Base-by-base conservation (phyloP, 805 yeast genomes). In the Sugiyamaella americana region DNA sequence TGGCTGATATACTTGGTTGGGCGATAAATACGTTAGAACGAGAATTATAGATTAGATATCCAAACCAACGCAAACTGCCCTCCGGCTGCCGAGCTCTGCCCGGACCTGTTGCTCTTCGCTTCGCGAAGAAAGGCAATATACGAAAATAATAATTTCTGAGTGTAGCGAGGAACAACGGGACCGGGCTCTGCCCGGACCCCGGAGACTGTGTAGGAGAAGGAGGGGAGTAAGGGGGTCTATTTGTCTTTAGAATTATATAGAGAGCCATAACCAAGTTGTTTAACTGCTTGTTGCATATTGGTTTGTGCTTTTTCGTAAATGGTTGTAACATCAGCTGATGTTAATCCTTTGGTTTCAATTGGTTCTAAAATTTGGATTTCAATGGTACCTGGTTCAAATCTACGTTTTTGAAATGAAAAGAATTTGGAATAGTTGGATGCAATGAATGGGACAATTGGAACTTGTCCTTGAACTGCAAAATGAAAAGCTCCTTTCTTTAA, bases 401-500 rank as follows among this genome's bases (percentile, higher is more conserved):
- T 73, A 50, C 75, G 75, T 37, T 72, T 66, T 52, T 74, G 75
- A 42, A 83, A 65, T 59, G 78, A 76, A 69, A 85, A 75, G 40
- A 93, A 64, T 24, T 79, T 75, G 2, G 95, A 80, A 45, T 95
- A 86, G 69, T 93, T 93, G 26, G 91, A 78, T 6, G 87, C 88
- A 11, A 87, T 94, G 43, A 84, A 71, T 5, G 99, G 98, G 20
- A 93, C 78, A 43, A 93, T 72, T 17, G 98, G 98, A 32, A 91
- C 80, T 37, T 79, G 79, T 4, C 95, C 95, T 66, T 88, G 95
- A 52, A 85, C 84, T 5, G 99, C 99, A 60, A 93, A 75, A 66
- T 93, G 97, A 80, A 93, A 93, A 0, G 98, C 97, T 46, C 99
- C 99, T 63, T 93, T 93, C 67, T 93, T 93, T 70, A 93, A 87